Evolutionary conservation across 768 basidiomycete genomes (phyloP).

Genomic region (Kwoniella newhampshirensis): DNA sequence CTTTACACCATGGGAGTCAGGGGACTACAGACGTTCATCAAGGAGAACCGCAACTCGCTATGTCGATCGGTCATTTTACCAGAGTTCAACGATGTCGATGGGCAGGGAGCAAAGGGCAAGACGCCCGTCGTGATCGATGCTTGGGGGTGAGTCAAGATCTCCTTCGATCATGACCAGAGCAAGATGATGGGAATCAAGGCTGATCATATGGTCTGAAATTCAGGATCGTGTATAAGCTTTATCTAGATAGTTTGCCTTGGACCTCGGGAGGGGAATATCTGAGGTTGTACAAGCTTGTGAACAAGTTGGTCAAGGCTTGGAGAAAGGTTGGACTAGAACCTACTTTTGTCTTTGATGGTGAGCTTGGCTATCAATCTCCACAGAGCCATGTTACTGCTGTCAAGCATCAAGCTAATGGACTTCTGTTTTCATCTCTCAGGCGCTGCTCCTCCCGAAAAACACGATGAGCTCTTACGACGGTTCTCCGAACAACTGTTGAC

Average conservation of each 20-base stretch:
- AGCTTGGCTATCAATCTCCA: no score
- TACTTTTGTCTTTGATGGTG: conserved; percentile 54
- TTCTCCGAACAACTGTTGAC: conserved; percentile 28
- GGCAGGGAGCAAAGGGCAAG: conserved; percentile 7
- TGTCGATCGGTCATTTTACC: conserved; percentile 32
- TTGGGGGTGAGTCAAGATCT: conserved; percentile 47
- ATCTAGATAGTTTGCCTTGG: conserved; percentile 45
- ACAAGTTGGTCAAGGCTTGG: conserved; percentile 41
- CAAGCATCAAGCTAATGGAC: not conserved
- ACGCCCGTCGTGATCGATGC: conserved; percentile 51
- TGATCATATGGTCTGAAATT: conserved; percentile 4
- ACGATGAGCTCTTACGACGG: conserved; percentile 41
- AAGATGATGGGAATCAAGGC: not conserved
- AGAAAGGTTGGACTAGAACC: conserved; percentile 47
- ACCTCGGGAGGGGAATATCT: conserved; percentile 52
- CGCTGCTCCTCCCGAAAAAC: conserved; percentile 47
- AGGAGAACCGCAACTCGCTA: conserved; percentile 49
- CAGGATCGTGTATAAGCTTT: conserved; percentile 52
- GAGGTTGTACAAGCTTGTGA: conserved; percentile 42
- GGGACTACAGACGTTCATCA: conserved; percentile 50
- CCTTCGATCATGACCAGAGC: not conserved
- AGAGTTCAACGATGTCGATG: not conserved
- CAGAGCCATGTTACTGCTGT: no score
- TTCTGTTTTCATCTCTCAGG: conserved; percentile 44
- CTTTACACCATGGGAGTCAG: conserved; percentile 48